phyloP scores from a whole-genome alignment of 148 eudicot genomes.

The Rhododendron ovatum region DNA sequence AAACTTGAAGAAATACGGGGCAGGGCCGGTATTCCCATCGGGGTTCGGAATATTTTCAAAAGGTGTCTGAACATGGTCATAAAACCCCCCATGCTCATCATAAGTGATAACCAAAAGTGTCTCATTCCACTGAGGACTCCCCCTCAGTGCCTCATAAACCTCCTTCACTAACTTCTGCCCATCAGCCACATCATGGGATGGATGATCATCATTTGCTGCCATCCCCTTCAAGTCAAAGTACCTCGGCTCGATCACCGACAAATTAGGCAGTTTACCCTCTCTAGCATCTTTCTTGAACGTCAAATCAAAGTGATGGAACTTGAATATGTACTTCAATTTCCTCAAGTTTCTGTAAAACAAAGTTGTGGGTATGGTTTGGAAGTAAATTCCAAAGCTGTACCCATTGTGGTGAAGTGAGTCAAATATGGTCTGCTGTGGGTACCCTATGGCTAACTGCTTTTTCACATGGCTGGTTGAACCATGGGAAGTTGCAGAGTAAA shows the following conservation, averaged over 20 bases:
- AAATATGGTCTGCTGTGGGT: slow-evolving; percentile 85
- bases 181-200: slow-evolving; percentile 88
- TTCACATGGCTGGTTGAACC: slow-evolving; percentile 77
- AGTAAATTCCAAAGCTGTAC: slow-evolving; percentile 63
- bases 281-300: slow-evolving; percentile 63
- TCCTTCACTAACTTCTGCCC: slow-evolving; percentile 89
- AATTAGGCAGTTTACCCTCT: slow-evolving; percentile 51
- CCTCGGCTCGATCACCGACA: slow-evolving; percentile 83
- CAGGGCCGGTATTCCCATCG: slow-evolving; percentile 81
- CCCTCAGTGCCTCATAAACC: slow-evolving; percentile 77
- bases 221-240: slow-evolving; percentile 61
- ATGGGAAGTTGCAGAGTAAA: slow-evolving; percentile 86
- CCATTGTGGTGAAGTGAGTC: slow-evolving; percentile 70
- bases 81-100: slow-evolving; percentile 95
- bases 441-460: slow-evolving; percentile 65
- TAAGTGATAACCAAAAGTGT: slow-evolving; percentile 73
- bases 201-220: slow-evolving; percentile 91
- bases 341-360: slow-evolving; percentile 79
- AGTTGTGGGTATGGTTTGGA: slow-evolving; percentile 67
- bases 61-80: slow-evolving; percentile 88
- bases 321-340: slow-evolving; percentile 67
- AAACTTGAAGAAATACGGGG: slow-evolving; percentile 79
- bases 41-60: slow-evolving; percentile 74
- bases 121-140: slow-evolving; percentile 86
- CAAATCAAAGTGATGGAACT: slow-evolving; percentile 52